Conservation (phyloP, 164 flowering plant species). For the Piper betle region DNA sequence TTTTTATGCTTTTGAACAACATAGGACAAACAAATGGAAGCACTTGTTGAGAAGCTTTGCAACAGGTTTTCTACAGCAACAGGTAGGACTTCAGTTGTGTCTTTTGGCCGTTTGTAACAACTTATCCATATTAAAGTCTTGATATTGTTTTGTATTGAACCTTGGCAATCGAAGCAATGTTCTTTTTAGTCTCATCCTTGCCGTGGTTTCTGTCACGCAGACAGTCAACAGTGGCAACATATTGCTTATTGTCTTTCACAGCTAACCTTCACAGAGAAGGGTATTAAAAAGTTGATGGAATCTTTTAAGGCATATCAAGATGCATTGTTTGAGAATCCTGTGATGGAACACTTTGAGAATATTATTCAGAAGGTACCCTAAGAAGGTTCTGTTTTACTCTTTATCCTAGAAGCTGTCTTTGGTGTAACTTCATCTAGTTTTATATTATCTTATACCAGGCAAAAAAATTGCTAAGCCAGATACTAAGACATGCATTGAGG, state of each 20-base stretch:
- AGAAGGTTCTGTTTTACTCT: not conserved
- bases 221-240: slow-evolving; percentile 72
- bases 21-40: slow-evolving; percentile 98
- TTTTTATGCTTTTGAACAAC: slow-evolving; percentile 2
- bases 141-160: not conserved
- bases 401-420: not conserved
- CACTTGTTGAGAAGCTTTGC: slow-evolving; percentile 94
- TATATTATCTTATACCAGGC: slow-evolving; percentile 19
- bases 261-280: slow-evolving; percentile 85
- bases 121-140: not conserved
- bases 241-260: slow-evolving; percentile 92
- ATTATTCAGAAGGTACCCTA: slow-evolving; percentile 72
- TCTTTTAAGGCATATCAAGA: slow-evolving; percentile 77
- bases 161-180: not conserved
- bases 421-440: not conserved
- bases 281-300: slow-evolving; percentile 82
- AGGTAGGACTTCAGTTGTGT: slow-evolving; percentile 22
- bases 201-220: slow-evolving; percentile 30
- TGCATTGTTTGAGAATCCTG: slow-evolving; percentile 61
- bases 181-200: not conserved
- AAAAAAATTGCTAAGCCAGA: slow-evolving; percentile 94
- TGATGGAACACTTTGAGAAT: slow-evolving; percentile 68
- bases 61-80: slow-evolving; percentile 79
- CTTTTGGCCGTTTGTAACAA: not conserved
- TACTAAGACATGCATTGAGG: slow-evolving; percentile 65